Evolutionary conservation across 371 early-diverging fungal genomes (phyloP).

Genomic region (Rhizopus stolonifer): DNA sequence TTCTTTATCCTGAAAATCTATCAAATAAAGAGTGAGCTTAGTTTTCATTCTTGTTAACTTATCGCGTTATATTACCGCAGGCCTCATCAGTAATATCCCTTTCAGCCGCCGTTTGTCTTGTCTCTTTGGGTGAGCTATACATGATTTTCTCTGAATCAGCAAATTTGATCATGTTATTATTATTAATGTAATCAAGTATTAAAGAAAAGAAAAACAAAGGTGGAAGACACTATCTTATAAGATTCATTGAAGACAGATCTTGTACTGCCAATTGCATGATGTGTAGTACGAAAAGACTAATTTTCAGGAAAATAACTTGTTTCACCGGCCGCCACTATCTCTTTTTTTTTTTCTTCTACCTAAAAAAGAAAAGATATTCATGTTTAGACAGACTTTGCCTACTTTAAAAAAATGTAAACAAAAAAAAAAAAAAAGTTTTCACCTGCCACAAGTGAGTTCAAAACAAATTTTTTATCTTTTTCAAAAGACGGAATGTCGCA

Average conservation of each 20-base stretch:
- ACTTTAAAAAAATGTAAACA: slow-evolving; percentile 1
- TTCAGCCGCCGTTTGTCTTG: neutral
- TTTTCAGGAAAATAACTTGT: neutral
- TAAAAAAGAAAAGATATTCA: neutral
- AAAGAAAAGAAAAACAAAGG: neutral
- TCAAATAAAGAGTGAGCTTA: neutral
- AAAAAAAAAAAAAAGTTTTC: neutral
- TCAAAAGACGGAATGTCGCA: neutral
- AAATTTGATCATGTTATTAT: neutral
- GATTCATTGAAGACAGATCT: too few species aligned
- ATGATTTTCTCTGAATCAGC: neutral
- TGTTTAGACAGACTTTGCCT: neutral
- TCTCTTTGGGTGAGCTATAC: neutral
- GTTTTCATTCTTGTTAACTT: too few species aligned
- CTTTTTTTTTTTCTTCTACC: neutral
- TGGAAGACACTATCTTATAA: neutral
- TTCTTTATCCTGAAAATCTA: neutral
- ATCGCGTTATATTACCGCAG: neutral
- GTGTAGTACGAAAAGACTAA: too few species aligned
- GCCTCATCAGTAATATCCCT: neutral
- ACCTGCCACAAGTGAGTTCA: too few species aligned
- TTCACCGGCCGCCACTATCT: neutral
- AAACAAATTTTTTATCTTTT: too few species aligned
- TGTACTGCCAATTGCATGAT: too few species aligned
- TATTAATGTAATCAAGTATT: neutral